phyloP scores from a whole-genome alignment of 352 stramenopile species.

The Phytopythium cucurbitacearum region DNA sequence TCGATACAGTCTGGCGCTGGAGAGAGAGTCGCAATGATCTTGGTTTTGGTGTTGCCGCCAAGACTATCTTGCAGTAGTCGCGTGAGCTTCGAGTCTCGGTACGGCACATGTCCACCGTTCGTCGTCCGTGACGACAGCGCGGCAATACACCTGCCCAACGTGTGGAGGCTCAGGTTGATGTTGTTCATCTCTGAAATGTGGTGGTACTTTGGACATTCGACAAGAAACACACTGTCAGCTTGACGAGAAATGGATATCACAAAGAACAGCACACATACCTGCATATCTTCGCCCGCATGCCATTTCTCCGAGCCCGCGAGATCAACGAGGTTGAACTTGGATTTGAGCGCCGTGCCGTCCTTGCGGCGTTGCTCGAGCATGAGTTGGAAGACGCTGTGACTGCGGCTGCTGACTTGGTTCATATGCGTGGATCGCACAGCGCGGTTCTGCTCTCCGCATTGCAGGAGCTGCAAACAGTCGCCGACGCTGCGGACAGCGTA shows the following conservation, averaged over 20 bases:
- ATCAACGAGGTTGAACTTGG: constrained; percentile 95
- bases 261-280: constrained; percentile 16
- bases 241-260: not conserved
- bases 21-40: constrained; percentile 90
- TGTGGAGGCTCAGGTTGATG: constrained; percentile 93
- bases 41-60: constrained; percentile 87
- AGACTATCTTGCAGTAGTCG: constrained; percentile 88
- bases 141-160: constrained; percentile 86
- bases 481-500: constrained; percentile 82
- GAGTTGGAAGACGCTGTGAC: constrained; percentile 89
- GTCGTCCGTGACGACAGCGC: constrained; percentile 53
- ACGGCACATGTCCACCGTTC: constrained; percentile 54
- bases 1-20: constrained; percentile 83
- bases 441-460: constrained; percentile 80
- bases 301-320: constrained; percentile 93
- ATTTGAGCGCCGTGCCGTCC: constrained; percentile 74
- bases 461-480: constrained; percentile 85
- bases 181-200: constrained; percentile 93
- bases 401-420: constrained; percentile 88
- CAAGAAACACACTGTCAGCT: not conserved
- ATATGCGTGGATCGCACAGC: constrained; percentile 90
- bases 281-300: constrained; percentile 83
- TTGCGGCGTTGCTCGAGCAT: constrained; percentile 71
- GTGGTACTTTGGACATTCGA: constrained; percentile 25
- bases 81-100: constrained; percentile 93